phyloP scores from a whole-genome alignment of 2,329 filamentous ascomycete genomes.

The Sclerotinia nivalis region DNA sequence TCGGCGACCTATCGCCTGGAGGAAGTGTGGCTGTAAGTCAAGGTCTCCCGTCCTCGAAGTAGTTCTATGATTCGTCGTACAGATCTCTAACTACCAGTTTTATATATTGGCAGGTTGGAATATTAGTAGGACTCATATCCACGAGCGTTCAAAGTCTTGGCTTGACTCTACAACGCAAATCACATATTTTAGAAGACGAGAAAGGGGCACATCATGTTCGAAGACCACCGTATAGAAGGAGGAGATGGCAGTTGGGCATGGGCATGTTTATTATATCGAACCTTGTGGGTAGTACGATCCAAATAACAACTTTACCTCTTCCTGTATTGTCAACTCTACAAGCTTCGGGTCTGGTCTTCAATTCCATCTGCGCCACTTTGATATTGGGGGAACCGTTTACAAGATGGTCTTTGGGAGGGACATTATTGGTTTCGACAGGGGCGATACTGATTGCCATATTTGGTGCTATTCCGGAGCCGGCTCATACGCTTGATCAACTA shows the following conservation, averaged over 20 bases:
- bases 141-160: conserved; percentile 94
- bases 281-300: conserved; percentile 89
- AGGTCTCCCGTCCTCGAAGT: conserved; percentile 27
- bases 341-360: conserved; percentile 95
- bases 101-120: conserved; percentile 66
- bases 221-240: conserved; percentile 82
- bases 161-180: conserved; percentile 94
- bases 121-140: conserved; percentile 88
- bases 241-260: conserved; percentile 97
- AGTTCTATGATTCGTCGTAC: conserved; percentile 18
- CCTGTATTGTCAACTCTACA: conserved; percentile 94
- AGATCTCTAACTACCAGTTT: conserved; percentile 18
- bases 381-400: conserved; percentile 95
- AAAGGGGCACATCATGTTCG: conserved; percentile 75
- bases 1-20: conserved; percentile 74
- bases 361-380: conserved; percentile 93
- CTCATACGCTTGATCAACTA: conserved; percentile 82
- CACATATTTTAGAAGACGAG: conserved; percentile 95
- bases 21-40: conserved; percentile 71
- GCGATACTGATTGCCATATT: conserved; percentile 93
- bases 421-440: conserved; percentile 80
- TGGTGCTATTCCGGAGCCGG: conserved; percentile 89
- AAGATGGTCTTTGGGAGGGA: conserved; percentile 86
- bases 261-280: conserved; percentile 95
- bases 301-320: conserved; percentile 93